These are phyloP conservation scores for Gaultheria prostrata DNA, from an alignment of 148 eudicot species.

Conservation along the genomic window DNA sequence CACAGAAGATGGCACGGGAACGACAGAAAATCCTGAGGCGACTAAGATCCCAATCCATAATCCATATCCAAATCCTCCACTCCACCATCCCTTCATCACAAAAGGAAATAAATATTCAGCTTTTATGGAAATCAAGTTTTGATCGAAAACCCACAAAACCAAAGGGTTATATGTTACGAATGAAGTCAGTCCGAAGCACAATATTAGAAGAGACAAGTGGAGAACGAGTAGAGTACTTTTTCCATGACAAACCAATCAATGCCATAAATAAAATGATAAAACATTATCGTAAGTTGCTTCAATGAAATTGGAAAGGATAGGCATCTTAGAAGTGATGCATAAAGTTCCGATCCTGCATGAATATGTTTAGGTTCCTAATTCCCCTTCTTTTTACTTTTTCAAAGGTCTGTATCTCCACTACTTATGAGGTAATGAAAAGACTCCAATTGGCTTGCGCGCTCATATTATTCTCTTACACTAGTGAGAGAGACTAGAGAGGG, in stretches of 20 bases:
- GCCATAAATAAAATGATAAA: neutral
- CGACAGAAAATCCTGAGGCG: slow-evolving; percentile 89
- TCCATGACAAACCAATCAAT: neutral
- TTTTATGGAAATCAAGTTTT: slow-evolving; percentile 10
- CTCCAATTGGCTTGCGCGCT: neutral
- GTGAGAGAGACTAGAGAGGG: neutral
- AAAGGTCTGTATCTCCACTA: neutral
- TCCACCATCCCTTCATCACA: slow-evolving; percentile 88
- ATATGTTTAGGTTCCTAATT: neutral
- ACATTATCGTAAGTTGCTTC: neutral
- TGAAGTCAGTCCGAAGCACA: neutral
- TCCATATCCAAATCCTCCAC: slow-evolving; percentile 92
- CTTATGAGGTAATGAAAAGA: neutral
- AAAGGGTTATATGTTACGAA: neutral
- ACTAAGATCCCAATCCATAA: slow-evolving; percentile 83
- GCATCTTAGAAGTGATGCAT: neutral
- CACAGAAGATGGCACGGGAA: slow-evolving; percentile 67
- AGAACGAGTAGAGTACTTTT: neutral
- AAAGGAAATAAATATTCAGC: slow-evolving; percentile 22
- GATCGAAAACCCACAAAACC: neutral
- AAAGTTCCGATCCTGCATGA: neutral
- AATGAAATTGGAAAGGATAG: neutral
- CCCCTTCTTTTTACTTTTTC: neutral
- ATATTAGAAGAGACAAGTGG: neutral
- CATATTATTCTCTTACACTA: neutral